A percentile compares a stretch with the other conserved stretches of the same genome.
Conservation (phyloP, 192 early-diverging fungal species). For the Helicostylum pulchrum region DNA sequence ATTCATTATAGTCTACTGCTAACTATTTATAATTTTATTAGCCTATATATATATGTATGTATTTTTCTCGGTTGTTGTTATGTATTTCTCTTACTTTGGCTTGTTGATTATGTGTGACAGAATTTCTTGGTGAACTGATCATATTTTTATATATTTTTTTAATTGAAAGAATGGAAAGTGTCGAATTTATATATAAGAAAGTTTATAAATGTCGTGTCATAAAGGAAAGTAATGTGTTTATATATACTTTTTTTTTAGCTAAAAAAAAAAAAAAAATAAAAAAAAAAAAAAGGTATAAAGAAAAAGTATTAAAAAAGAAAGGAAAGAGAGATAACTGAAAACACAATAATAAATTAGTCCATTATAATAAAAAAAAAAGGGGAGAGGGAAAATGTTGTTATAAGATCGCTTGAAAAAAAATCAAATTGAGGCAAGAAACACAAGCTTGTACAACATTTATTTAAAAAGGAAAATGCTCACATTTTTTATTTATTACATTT, state of each 20-base stretch:
- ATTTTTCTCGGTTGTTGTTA: constrained; percentile 7
- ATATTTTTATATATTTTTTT: constrained; percentile 3
- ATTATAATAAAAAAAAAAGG: constrained; percentile 5
- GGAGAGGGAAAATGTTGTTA: not conserved
- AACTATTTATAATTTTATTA: constrained; percentile 37
- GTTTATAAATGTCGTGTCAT: constrained; percentile 15
- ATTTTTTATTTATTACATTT: not conserved
- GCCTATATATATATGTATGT: too few relatives aligned
- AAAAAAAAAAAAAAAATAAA: constrained; percentile 12
- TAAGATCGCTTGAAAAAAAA: not conserved
- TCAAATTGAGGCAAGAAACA: not conserved
- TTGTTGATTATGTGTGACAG: constrained; percentile 37
- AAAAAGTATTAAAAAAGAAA: constrained; percentile 9
- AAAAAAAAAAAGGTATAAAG: constrained; percentile 7
- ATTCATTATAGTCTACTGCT: constrained; percentile 55
- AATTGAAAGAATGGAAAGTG: not conserved
- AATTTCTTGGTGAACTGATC: constrained; percentile 22
- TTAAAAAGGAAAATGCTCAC: too few relatives aligned
- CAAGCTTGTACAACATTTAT: too few relatives aligned
- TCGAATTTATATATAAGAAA: constrained; percentile 2
- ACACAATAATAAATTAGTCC: constrained; percentile 10
- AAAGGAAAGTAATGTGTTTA: constrained; percentile 10
- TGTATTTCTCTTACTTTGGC: constrained; percentile 37
- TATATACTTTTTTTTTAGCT: not conserved
- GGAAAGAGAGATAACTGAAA: constrained; percentile 9